phyloP scores from a whole-genome alignment of 129 eudicot genomes.

The Saposhnikovia divaricata region DNA sequence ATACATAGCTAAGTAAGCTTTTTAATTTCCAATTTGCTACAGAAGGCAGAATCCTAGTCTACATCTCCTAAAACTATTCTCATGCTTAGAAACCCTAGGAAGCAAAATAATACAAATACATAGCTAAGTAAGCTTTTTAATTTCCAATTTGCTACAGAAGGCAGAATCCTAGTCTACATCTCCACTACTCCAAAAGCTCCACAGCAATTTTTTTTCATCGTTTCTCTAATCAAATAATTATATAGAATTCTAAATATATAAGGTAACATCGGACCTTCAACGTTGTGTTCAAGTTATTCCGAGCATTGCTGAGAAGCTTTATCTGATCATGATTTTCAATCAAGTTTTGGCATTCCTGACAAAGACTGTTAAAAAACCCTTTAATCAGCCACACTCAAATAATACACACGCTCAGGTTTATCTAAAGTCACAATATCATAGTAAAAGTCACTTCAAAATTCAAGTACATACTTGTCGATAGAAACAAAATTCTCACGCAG shows the following conservation, averaged over 20 bases:
- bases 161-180: background rate
- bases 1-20: background rate
- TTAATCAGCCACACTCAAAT: background rate
- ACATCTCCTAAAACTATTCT: background rate
- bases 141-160: background rate
- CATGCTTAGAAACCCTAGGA: background rate
- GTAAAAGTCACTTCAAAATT: background rate
- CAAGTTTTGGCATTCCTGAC: slow-evolving; percentile 92
- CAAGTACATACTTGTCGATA: slow-evolving; percentile 65
- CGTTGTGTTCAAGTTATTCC: slow-evolving; percentile 94
- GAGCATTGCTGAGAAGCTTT: slow-evolving; percentile 88
- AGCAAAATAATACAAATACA: background rate
- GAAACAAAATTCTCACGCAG: slow-evolving; percentile 80
- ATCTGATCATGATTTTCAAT: slow-evolving; percentile 98
- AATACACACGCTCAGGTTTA: background rate
- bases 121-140: background rate
- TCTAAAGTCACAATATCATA: background rate
- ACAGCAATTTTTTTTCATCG: background rate
- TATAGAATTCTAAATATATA: background rate
- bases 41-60: background rate
- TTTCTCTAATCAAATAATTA: background rate
- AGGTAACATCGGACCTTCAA: slow-evolving; percentile 51
- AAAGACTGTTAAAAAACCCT: slow-evolving; percentile 44
- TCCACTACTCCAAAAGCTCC: background rate
- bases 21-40: background rate